Evolutionary conservation across 2,329 filamentous ascomycete species (phyloP), one percentile per base, ranked within the genome.

Genomic region (Nemania serpens): DNA sequence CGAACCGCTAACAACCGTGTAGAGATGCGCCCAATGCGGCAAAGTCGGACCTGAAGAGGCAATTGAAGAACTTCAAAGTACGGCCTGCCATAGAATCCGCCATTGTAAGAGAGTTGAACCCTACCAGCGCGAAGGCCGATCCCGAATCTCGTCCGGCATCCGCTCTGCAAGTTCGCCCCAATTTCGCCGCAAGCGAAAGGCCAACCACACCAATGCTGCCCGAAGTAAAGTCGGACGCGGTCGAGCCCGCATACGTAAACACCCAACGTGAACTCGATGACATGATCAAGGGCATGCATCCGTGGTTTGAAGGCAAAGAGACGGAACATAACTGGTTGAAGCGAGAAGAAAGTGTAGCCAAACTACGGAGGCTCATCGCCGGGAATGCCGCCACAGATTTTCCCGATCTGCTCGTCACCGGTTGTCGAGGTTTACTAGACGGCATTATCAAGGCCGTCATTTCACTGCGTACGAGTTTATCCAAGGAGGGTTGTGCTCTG

Each of bases 281-380:
- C 25, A 87, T 90, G 1, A 88, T 97, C 73, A 87, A 86, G 66
- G 88, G 91, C 34, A 97, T 98, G 91, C 81, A 88, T 34, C 82
- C 82, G 55, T 84, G 84, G 73, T 97, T 97, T 64, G 93, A 97
- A 67, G 93, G 93, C 54, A 91, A 83, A 73, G 94, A 98, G 77
- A 87, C 90, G 0, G 94, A 98, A 73, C 87, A 91, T 61, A 98
- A 98, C 72, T 98, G 94, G 94, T 75, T 91, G 69, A 88, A 89
- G 68, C 85, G 94, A 74, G 94, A 98, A 75, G 90, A 94, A 78
- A 89, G 86, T 71, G 84, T 93, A 39, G 84, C 83, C 7, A 93
- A 90, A 66, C 77, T 98, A 50, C 87, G 94, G 54, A 85, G 87
- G 65, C 82, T 97, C 25, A 86, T 91, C 52, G 91, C 89, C 62